Conservation (phyloP, 169 alveolate species). For the Babesia divergens region DNA sequence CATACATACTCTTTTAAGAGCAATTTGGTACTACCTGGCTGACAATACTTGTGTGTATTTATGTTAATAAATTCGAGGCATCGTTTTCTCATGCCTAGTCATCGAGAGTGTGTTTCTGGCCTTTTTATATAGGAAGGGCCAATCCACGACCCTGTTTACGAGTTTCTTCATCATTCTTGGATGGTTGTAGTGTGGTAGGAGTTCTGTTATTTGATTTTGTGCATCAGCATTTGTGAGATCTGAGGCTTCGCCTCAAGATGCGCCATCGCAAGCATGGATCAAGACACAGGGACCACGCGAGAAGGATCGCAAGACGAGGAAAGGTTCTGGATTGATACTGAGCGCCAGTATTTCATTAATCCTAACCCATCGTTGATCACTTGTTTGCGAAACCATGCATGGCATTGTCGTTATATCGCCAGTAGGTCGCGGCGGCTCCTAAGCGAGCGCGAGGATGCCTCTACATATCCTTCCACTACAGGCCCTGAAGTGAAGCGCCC, state of each 20-base stretch:
- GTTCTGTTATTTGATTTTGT: neutral
- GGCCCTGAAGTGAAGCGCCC: neutral
- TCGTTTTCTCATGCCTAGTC: too few species aligned
- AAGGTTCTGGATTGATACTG: conserved; percentile 57
- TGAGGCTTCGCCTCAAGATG: conserved; percentile 14
- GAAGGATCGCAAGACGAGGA: conserved; percentile 63
- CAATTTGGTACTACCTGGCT: too few species aligned
- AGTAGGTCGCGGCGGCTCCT: conserved; percentile 19
- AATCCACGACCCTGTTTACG: neutral
- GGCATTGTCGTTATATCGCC: conserved; percentile 60
- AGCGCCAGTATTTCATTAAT: conserved; percentile 46
- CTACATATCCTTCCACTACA: neutral
- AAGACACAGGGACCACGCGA: conserved; percentile 12
- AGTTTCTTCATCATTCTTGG: neutral
- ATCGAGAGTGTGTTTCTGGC: too few species aligned
- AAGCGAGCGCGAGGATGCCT: conserved; percentile 12
- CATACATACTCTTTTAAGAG: too few species aligned
- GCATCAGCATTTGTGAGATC: neutral
- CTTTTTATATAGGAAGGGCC: too few species aligned
- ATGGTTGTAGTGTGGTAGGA: neutral
- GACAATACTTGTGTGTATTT: too few species aligned
- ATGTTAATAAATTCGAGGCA: too few species aligned
- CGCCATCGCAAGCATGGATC: conserved; percentile 23
- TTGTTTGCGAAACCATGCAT: conserved; percentile 57
- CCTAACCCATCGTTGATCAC: conserved; percentile 46